phyloP scores from a whole-genome alignment of 768 basidiomycete genomes.

The Mycena crocata region DNA sequence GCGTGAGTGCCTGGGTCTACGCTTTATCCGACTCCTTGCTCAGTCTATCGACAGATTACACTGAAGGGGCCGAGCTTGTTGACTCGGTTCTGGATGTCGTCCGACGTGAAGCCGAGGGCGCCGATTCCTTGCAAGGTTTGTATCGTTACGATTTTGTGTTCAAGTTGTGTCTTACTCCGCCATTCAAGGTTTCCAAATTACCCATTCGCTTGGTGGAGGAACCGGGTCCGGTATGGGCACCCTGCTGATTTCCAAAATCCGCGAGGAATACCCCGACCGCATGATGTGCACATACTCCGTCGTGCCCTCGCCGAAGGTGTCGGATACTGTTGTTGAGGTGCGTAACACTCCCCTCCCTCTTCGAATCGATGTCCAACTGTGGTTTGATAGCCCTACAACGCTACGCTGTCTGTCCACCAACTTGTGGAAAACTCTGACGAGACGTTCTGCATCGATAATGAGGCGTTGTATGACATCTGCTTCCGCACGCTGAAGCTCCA shows the following conservation, averaged over 20 bases:
- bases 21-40: conserved; percentile 12
- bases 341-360: conserved; percentile 19
- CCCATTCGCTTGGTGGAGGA: conserved; percentile 98
- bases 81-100: conserved; percentile 98
- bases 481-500: conserved; percentile 97
- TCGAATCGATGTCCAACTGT: conserved; percentile 6
- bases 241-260: conserved; percentile 97
- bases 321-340: conserved; percentile 98
- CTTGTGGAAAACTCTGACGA: conserved; percentile 99
- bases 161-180: conserved; percentile 4
- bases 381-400: conserved; percentile 88
- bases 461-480: conserved; percentile 99
- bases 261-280: conserved; percentile 98
- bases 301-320: conserved; percentile 97
- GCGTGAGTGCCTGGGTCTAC: conserved; percentile 55
- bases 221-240: conserved; percentile 99
- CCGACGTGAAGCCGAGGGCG: conserved; percentile 97
- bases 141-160: conserved; percentile 33
- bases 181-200: conserved; percentile 92
- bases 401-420: conserved; percentile 97
- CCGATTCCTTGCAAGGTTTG: conserved; percentile 95
- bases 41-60: conserved; percentile 70
- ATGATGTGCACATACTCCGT: conserved; percentile 99
- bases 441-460: conserved; percentile 99
- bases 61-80: conserved; percentile 97